Evolutionary conservation across 2,329 filamentous ascomycete species (phyloP), one percentile per base, ranked within the genome.

Genomic region (Myriosclerotinia duriaeana): DNA sequence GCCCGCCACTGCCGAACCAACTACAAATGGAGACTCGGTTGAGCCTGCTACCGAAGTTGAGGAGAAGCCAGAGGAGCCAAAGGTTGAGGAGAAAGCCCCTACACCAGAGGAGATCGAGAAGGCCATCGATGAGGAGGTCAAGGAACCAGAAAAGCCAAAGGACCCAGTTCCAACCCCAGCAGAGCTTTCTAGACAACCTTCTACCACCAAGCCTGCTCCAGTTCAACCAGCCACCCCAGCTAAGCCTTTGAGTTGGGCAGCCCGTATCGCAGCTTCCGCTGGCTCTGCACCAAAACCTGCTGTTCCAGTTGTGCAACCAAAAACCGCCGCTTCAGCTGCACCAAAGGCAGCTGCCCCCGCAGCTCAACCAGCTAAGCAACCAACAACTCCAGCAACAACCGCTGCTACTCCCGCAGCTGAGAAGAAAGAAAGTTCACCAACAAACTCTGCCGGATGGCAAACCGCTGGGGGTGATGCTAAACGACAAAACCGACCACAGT

Each of bases 231-330:
- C 61, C 36, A 65, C 62, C 44, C 77, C 81, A 46, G 76, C 82
- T 34, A 89, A 88, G 81, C 86, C 87, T 53, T 85, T 90, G 81
- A 88, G 87, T 38, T 94, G 91, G 91, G 91, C 91, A 38, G 91
- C 85, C 79, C 87, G 85, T 70, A 81, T 80, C 48, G 84, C 86
- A 42, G 88, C 87, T 58, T 84, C 87, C 64, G 83, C 84, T 42
- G 80, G 74, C 30, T 66, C 73, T 53, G 76, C 85, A 20, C 79
- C 84, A 69, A 89, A 89, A 80, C 82, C 86, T 64, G 84, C 83
- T 55, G 81, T 84, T 46, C 80, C 84, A 68, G 79, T 73, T 61
- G 69, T 73, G 58, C 69, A 72, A 9, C 78, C 84, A 69, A 89
- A 89, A 80, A 82, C 85, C 63, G 82, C 83, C 58, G 81, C 83